Evolutionary conservation across 2,329 filamentous ascomycete species (phyloP).

Genomic region (Fragosphaeria purpurea): DNA sequence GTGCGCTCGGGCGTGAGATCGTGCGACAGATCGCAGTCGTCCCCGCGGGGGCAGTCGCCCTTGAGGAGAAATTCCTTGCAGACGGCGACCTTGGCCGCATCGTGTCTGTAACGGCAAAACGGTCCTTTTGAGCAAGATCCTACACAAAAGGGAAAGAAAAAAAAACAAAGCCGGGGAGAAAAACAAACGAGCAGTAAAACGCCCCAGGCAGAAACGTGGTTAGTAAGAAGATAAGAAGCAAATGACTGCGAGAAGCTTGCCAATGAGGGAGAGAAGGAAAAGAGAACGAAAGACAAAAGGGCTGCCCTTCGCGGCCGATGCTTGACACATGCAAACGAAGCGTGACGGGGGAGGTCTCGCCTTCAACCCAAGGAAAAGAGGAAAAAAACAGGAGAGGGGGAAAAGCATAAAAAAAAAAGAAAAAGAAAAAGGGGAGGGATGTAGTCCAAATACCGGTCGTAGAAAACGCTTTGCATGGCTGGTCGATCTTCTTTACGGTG

Average conservation of each 20-base stretch:
- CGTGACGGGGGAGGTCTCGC: too few species aligned
- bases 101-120: slow-evolving; percentile 70
- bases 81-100: slow-evolving; percentile 75
- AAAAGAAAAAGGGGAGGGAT: slow-evolving; percentile 21
- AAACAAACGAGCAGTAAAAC: background rate
- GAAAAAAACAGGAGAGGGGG: background rate
- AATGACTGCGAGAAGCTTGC: background rate
- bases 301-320: background rate
- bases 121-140: slow-evolving; percentile 80
- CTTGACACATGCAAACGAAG: too few species aligned
- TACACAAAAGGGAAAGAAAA: slow-evolving; percentile 27
- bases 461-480: slow-evolving; percentile 64
- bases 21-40: slow-evolving; percentile 84
- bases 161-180: background rate
- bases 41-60: slow-evolving; percentile 65
- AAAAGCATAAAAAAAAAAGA: background rate
- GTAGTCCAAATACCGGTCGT: slow-evolving; percentile 49
- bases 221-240: background rate
- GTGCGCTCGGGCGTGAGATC: slow-evolving; percentile 73
- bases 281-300: background rate
- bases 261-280: slow-evolving; percentile 3
- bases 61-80: slow-evolving; percentile 82
- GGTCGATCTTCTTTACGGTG: slow-evolving; percentile 55
- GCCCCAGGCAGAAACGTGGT: background rate
- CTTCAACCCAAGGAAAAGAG: slow-evolving; percentile 42